Conservation (phyloP, 768 basidiomycete genomes). For the Gautieria morchelliformis region DNA sequence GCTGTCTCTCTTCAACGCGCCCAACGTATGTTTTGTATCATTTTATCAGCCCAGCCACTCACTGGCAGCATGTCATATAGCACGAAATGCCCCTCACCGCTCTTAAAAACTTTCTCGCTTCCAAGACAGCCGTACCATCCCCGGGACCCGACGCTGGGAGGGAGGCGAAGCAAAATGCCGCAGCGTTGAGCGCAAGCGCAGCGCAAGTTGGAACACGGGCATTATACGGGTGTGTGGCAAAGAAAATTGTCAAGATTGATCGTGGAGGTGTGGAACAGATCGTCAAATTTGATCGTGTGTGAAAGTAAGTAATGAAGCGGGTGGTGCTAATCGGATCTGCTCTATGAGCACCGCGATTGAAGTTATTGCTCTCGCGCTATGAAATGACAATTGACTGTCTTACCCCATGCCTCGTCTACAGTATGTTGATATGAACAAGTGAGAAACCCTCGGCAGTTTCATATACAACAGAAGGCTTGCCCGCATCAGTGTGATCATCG, state of each 20-base stretch:
- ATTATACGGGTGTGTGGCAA: constrained; percentile 73
- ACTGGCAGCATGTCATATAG: constrained; percentile 17
- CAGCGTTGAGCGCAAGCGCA: constrained; percentile 30
- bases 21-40: constrained; percentile 12
- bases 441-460: too few relatives aligned
- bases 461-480: too few relatives aligned
- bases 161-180: constrained; percentile 10
- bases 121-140: constrained; percentile 26
- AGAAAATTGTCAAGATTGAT: constrained; percentile 68
- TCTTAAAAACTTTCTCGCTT: constrained; percentile 47
- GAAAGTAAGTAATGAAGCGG: too few relatives aligned
- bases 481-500: too few relatives aligned
- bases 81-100: constrained; percentile 52
- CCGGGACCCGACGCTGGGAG: background rate
- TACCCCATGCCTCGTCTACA: too few relatives aligned
- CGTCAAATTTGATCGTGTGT: constrained; percentile 49
- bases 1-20: constrained; percentile 42
- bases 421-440: too few relatives aligned
- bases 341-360: too few relatives aligned
- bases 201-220: constrained; percentile 36
- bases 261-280: constrained; percentile 65
- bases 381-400: too few relatives aligned
- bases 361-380: too few relatives aligned
- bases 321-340: too few relatives aligned
- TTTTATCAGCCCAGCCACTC: too few relatives aligned